Percentiles rank a stretch among this genome's conserved stretches.
phyloP scores from a whole-genome alignment of 106 monocot genomes.

The Dendrobium officinale region DNA sequence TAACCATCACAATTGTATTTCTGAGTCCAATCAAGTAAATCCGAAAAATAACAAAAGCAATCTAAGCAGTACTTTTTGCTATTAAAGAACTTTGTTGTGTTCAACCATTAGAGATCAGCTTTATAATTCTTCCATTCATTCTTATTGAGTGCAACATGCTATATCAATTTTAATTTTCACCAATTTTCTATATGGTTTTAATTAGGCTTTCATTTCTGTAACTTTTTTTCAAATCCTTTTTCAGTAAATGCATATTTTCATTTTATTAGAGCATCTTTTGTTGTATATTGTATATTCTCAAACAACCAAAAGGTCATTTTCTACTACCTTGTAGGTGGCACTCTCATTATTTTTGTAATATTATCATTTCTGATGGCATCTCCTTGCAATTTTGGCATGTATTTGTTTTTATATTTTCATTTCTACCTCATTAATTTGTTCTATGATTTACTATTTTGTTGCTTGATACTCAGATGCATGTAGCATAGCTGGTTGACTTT shows the following conservation, averaged over 20 bases:
- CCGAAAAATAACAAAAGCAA: too few relatives aligned
- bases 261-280: not conserved
- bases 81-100: not conserved
- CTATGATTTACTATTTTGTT: not conserved
- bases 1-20: too few relatives aligned
- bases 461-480: not conserved
- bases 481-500: too few relatives aligned
- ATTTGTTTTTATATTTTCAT: not conserved
- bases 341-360: too few relatives aligned
- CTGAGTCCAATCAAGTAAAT: too few relatives aligned
- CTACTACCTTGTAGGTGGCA: not conserved
- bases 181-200: not conserved
- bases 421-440: not conserved
- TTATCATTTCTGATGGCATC: not conserved
- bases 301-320: not conserved
- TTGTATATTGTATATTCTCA: not conserved
- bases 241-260: not conserved
- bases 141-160: not conserved
- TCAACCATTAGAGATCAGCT: not conserved
- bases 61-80: too few relatives aligned
- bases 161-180: not conserved
- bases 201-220: not conserved
- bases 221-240: not conserved
- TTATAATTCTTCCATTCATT: not conserved
- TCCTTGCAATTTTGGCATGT: not conserved